These are phyloP conservation scores for Scedosporium boydii DNA, from an alignment of 2,329 filamentous ascomycete species.

Conservation along the genomic window DNA sequence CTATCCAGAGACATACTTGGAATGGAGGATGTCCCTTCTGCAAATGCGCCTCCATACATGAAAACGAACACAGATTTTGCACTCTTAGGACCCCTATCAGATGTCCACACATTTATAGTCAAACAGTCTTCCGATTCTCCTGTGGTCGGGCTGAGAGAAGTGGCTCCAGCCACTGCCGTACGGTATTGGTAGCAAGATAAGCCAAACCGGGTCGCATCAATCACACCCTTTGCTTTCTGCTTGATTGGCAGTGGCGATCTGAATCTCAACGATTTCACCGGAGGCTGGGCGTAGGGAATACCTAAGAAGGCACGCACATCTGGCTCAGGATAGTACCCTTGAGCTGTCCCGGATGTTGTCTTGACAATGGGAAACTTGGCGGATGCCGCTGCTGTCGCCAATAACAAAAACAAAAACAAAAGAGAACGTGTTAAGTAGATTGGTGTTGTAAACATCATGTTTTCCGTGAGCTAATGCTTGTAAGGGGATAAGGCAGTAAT, in stretches of 20 bases:
- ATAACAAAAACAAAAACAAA: neutral
- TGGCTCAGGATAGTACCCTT: slow-evolving; percentile 21
- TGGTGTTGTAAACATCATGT: neutral
- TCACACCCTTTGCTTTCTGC: slow-evolving; percentile 25
- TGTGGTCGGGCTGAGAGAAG: slow-evolving; percentile 20
- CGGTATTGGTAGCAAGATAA: slow-evolving; percentile 36
- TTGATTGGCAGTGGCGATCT: slow-evolving; percentile 27
- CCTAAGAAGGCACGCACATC: slow-evolving; percentile 31
- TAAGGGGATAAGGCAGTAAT: too few relatives aligned
- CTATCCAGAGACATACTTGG: neutral
- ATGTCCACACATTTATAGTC: slow-evolving; percentile 31
- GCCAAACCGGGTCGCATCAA: slow-evolving; percentile 30
- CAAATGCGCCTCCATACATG: slow-evolving; percentile 48
- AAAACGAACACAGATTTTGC: slow-evolving; percentile 35
- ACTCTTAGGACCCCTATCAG: slow-evolving; percentile 20
- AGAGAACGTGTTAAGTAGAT: neutral
- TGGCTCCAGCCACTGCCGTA: neutral
- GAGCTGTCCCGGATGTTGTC: slow-evolving; percentile 9
- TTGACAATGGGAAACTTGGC: neutral
- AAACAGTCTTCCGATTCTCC: slow-evolving; percentile 39
- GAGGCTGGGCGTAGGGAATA: slow-evolving; percentile 29
- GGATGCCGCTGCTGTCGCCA: neutral
- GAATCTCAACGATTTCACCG: slow-evolving; percentile 24
- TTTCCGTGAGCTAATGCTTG: neutral
- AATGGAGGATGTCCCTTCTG: neutral